These are phyloP conservation scores for Diplodia scrobiculata DNA, from an alignment of 2,329 filamentous ascomycete genomes.

Conservation along the genomic window DNA sequence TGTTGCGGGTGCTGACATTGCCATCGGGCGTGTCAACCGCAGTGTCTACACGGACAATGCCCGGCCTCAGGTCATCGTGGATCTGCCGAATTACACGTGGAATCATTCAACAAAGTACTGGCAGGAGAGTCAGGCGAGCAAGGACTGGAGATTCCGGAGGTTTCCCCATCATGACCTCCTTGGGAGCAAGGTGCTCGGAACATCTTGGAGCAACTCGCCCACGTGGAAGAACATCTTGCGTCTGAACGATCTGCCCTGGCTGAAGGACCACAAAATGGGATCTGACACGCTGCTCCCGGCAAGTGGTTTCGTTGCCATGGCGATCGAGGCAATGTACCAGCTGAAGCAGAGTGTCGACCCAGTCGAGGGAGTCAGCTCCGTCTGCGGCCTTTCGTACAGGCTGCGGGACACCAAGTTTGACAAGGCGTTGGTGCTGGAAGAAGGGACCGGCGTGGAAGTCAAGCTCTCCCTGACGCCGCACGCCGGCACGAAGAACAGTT, in stretches of 20 bases:
- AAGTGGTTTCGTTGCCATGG: conserved; percentile 10
- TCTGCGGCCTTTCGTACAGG: conserved; percentile 20
- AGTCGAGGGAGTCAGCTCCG: conserved; percentile 31
- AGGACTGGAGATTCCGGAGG: conserved; percentile 32
- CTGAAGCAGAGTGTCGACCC: background rate
- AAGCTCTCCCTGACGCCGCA: conserved; percentile 31
- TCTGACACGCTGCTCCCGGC: conserved; percentile 6
- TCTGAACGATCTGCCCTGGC: conserved; percentile 49
- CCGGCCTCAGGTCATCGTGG: conserved; percentile 30
- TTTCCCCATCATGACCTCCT: conserved; percentile 35
- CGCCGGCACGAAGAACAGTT: conserved; percentile 28
- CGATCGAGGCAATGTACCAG: conserved; percentile 22
- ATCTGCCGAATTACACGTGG: conserved; percentile 39
- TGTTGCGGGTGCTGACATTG: background rate
- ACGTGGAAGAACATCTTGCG: conserved; percentile 49
- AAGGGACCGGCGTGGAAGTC: conserved; percentile 34
- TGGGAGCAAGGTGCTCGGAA: conserved; percentile 38
- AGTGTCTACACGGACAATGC: background rate
- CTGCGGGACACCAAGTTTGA: conserved; percentile 37
- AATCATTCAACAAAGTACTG: conserved; percentile 34
- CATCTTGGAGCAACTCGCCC: conserved; percentile 38
- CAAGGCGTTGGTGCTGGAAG: conserved; percentile 33
- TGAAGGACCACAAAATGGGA: conserved; percentile 46
- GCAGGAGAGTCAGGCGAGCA: conserved; percentile 34
- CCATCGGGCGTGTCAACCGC: conserved; percentile 5